Evolutionary conservation across 225 moss, liverwort and hornwort genomes (phyloP).

Genomic region (Physcomitrellopsis africana): DNA sequence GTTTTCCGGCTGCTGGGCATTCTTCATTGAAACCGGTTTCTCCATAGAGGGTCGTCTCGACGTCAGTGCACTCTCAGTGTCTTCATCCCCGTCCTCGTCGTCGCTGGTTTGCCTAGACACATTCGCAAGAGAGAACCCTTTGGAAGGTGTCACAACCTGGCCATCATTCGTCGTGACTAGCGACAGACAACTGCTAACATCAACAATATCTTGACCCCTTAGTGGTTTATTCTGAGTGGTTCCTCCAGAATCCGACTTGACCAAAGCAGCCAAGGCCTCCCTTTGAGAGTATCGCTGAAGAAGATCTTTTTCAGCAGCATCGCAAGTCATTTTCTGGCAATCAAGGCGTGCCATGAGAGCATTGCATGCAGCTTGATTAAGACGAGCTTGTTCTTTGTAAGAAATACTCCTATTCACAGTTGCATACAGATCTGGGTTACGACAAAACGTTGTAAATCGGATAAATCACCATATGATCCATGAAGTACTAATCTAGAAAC

Average conservation of each 20-base stretch:
- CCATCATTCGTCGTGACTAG: constrained; percentile 56
- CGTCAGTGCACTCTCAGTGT: constrained; percentile 35
- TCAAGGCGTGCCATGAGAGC: constrained; percentile 74
- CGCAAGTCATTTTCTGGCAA: constrained; percentile 73
- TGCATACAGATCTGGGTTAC: neutral
- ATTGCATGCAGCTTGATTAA: constrained; percentile 79
- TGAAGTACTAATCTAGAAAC: too few relatives aligned
- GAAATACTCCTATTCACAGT: constrained; percentile 54
- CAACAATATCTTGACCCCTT: constrained; percentile 60
- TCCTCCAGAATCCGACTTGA: constrained; percentile 39
- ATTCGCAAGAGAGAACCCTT: constrained; percentile 49
- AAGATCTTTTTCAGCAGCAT: constrained; percentile 71
- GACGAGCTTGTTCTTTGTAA: constrained; percentile 75
- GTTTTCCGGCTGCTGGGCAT: constrained; percentile 24
- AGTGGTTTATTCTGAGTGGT: constrained; percentile 38
- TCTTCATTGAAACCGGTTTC: constrained; percentile 30
- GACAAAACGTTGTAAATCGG: too few relatives aligned
- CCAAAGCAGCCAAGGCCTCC: constrained; percentile 56
- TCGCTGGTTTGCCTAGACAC: constrained; percentile 46
- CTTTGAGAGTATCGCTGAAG: constrained; percentile 67
- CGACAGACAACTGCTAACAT: constrained; percentile 66
- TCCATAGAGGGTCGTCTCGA: constrained; percentile 29
- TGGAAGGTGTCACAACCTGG: constrained; percentile 57
- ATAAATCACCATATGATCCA: too few relatives aligned
- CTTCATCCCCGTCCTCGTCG: constrained; percentile 48